phyloP scores from a whole-genome alignment of 768 basidiomycete genomes.

The Lentinula sp. region DNA sequence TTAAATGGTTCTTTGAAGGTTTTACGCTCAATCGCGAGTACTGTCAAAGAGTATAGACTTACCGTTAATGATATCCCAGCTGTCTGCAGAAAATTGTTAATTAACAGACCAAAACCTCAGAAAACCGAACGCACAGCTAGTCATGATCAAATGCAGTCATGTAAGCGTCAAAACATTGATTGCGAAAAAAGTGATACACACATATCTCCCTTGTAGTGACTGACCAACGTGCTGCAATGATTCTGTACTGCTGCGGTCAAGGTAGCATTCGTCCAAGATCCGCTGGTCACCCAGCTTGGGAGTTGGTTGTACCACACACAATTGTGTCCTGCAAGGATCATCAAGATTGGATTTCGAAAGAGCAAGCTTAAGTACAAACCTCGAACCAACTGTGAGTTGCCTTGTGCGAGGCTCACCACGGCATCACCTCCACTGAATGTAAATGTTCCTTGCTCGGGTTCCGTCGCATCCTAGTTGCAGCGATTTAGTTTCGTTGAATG shows the following conservation, averaged over 20 bases:
- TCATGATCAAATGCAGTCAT: neutral
- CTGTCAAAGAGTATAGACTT: neutral
- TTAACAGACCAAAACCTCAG: neutral
- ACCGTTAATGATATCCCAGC: constrained; percentile 52
- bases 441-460: constrained; percentile 27
- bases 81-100: constrained; percentile 20
- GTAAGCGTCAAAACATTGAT: neutral
- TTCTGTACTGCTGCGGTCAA: constrained; percentile 25
- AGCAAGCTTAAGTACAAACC: constrained; percentile 12
- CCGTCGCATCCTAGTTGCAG: constrained; percentile 28
- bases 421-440: constrained; percentile 27
- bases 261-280: constrained; percentile 20
- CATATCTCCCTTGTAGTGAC: constrained; percentile 33
- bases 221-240: constrained; percentile 27
- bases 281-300: constrained; percentile 28
- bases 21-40: constrained; percentile 1
- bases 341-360: neutral
- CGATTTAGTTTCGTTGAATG: neutral
- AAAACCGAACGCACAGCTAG: neutral
- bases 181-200: constrained; percentile 7
- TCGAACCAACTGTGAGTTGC: constrained; percentile 28
- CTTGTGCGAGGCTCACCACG: constrained; percentile 27
- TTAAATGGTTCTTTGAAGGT: constrained; percentile 42
- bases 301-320: constrained; percentile 41
- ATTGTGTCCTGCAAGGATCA: constrained; percentile 19